Evolutionary conservation across 139 green algal species (phyloP), one percentile per base, ranked within the genome.

Genomic region (Picochlorum sp.): DNA sequence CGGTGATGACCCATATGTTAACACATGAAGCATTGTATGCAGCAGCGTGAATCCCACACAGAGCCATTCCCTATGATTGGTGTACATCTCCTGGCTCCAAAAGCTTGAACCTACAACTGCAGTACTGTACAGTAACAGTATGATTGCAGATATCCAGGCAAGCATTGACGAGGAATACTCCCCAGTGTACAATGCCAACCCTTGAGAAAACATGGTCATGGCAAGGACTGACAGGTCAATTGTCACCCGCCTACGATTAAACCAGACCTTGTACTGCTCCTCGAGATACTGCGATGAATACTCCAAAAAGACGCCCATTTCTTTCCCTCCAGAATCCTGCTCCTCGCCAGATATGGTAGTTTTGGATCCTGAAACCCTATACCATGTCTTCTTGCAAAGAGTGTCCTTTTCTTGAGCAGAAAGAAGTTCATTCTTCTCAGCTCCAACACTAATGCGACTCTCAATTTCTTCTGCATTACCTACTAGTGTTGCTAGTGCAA

Each of bases 221-320:
- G 72, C 34, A 24, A 72, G 49, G 49, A 76, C 71, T 30, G 63
- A 41, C 18, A 76, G 30, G 56, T 76, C 70, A 10, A 72, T 57
- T 6, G 63, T 62, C 18, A 72, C 45, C 63, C 68, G 63, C 21
- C 63, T 65, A 1, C 30, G 28, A 45, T 47, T 21, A 49, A 47
- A 64, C 63, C 64, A 77, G 13, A 49, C 2, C 8, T 15, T 20
- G 57, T 69, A 77, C 21, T 58, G 31, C 0, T 14, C 18, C 64
- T 77, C 70, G 13, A 77, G 57, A 8, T 28, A 44, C 3, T 45
- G 18, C 34, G 50, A 56, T 20, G 18, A 15, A 45, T 72, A 77
- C 31, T 37, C 28, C 56, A 59, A 59, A 30, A 59, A n/a, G 18
- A 7, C 2, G n/a, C 15, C 47, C 47, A 54, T 54, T 20, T 54